phyloP scores from a whole-genome alignment of 805 yeast species.

The Komagataella populi region DNA sequence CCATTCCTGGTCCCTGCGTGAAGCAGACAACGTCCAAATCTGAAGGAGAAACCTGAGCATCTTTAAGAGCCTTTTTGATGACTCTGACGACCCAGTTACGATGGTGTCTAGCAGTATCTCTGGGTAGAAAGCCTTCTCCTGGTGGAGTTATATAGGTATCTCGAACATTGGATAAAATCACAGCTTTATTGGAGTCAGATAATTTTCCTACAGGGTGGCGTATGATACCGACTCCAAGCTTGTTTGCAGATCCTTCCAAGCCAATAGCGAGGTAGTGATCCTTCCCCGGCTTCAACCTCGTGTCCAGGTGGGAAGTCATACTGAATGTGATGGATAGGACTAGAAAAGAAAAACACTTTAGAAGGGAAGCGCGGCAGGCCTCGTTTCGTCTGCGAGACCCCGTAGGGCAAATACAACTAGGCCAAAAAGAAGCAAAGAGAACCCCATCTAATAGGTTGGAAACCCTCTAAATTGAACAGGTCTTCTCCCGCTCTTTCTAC shows the following conservation, averaged over 20 bases:
- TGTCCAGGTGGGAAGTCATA: slow-evolving; percentile 19
- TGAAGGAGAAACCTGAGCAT: slow-evolving; percentile 32
- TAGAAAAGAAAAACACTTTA: no score
- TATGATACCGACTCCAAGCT: slow-evolving; percentile 87
- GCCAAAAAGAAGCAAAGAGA: no score
- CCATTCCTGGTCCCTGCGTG: slow-evolving; percentile 99
- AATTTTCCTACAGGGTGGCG: slow-evolving; percentile 56
- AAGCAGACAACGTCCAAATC: slow-evolving; percentile 78
- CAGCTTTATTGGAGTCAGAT: slow-evolving; percentile 46
- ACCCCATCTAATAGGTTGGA: no score
- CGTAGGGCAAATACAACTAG: neutral
- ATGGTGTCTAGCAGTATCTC: slow-evolving; percentile 96
- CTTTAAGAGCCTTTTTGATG: slow-evolving; percentile 49
- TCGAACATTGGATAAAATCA: slow-evolving; percentile 77
- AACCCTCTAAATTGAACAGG: neutral
- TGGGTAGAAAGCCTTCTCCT: slow-evolving; percentile 93
- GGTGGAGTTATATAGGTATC: slow-evolving; percentile 95
- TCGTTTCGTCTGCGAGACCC: neutral
- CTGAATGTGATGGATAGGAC: neutral
- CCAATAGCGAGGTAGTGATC: slow-evolving; percentile 66
- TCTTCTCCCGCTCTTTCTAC: neutral
- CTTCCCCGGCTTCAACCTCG: slow-evolving; percentile 24
- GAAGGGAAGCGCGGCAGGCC: neutral
- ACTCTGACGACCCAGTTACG: slow-evolving; percentile 85
- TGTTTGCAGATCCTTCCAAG: slow-evolving; percentile 94